Conservation (phyloP, 2,329 filamentous ascomycete genomes). For the Diplocarpon mali region DNA sequence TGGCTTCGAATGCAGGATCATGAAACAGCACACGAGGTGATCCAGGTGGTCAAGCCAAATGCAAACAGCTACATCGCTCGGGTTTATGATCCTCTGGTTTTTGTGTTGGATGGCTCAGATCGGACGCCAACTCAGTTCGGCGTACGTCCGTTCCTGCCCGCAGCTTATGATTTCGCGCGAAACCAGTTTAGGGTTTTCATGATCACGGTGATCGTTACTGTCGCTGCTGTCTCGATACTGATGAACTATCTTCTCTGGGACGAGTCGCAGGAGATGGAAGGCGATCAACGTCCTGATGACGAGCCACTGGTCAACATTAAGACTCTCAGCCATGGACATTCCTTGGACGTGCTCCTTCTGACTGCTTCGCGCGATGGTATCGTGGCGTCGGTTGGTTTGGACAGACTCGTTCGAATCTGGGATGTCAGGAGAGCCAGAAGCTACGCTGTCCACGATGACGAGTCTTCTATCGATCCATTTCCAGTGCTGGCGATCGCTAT, state of each 20-base stretch:
- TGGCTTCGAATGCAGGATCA: slow-evolving; percentile 72
- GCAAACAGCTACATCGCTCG: slow-evolving; percentile 61
- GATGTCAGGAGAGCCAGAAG: slow-evolving; percentile 35
- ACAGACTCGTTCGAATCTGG: slow-evolving; percentile 58
- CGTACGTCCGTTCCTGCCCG: slow-evolving; percentile 39
- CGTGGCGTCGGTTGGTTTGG: slow-evolving; percentile 59
- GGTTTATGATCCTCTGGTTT: slow-evolving; percentile 64
- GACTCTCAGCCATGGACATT: slow-evolving; percentile 51
- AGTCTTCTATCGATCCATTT: slow-evolving; percentile 35
- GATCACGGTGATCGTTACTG: slow-evolving; percentile 48
- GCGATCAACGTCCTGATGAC: slow-evolving; percentile 33
- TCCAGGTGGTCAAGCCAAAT: slow-evolving; percentile 62
- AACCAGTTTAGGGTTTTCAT: slow-evolving; percentile 49
- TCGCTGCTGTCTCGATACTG: slow-evolving; percentile 55
- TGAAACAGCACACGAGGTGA: slow-evolving; percentile 65
- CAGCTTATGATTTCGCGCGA: slow-evolving; percentile 56
- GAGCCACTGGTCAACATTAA: slow-evolving; percentile 46
- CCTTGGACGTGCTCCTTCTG: slow-evolving; percentile 58
- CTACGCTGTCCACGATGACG: slow-evolving; percentile 29
- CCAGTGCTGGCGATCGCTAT: slow-evolving; percentile 53
- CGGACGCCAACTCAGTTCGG: slow-evolving; percentile 41
- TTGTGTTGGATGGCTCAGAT: slow-evolving; percentile 59
- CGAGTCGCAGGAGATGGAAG: slow-evolving; percentile 34
- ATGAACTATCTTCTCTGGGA: slow-evolving; percentile 68
- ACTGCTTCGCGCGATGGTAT: slow-evolving; percentile 51